Conservation (phyloP, 2,329 filamentous ascomycete species). For the Lecanicillium sp. region DNA sequence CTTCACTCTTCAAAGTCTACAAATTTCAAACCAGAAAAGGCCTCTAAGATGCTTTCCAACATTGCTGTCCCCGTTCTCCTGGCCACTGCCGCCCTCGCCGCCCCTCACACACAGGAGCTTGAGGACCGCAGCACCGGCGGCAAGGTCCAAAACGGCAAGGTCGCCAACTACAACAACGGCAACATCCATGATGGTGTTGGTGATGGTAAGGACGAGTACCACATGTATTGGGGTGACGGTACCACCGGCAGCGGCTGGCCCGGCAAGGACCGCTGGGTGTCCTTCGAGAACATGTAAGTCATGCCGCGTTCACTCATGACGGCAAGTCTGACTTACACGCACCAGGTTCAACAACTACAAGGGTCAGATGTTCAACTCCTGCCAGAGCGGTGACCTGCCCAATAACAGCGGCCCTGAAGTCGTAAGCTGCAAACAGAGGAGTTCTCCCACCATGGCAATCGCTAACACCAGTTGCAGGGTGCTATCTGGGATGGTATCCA, state of each 20-base stretch:
- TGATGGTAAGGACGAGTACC: slow-evolving; percentile 23
- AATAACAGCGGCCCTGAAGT: slow-evolving; percentile 20
- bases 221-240: slow-evolving; percentile 24
- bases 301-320: too few species aligned
- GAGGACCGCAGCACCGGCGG: slow-evolving; percentile 2
- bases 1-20: too few species aligned
- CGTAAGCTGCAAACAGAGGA: slow-evolving; percentile 1
- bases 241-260: slow-evolving; percentile 26
- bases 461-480: slow-evolving; percentile 3
- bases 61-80: not conserved
- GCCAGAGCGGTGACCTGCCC: slow-evolving; percentile 5
- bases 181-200: slow-evolving; percentile 16
- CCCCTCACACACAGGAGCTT: not conserved
- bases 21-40: not conserved
- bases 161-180: slow-evolving; percentile 3
- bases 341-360: slow-evolving; percentile 20
- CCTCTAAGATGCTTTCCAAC: slow-evolving; percentile 1
- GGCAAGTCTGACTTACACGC: not conserved
- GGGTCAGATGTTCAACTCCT: slow-evolving; percentile 18
- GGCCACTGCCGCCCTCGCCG: not conserved
- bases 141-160: not conserved
- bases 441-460: not conserved
- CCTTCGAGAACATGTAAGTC: slow-evolving; percentile 21
- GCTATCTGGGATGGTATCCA: slow-evolving; percentile 28
- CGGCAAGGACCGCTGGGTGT: slow-evolving; percentile 22